phyloP scores from a whole-genome alignment of 805 yeast genomes.

The Suhomyces sp. region DNA sequence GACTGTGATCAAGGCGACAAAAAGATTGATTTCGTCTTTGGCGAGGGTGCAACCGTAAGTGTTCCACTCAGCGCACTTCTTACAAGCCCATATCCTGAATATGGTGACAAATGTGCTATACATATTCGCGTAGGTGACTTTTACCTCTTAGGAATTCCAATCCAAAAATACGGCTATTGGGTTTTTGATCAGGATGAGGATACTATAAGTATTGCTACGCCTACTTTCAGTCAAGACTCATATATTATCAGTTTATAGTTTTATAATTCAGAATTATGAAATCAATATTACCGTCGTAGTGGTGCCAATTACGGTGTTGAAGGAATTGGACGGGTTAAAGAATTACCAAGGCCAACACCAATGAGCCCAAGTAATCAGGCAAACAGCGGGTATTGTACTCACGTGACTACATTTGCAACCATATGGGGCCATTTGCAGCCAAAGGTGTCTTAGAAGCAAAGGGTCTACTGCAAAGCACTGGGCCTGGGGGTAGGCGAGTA shows the following conservation, averaged over 20 bases:
- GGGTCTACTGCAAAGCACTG: neutral
- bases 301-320: too few species aligned
- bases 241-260: too few species aligned
- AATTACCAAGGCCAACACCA: too few species aligned
- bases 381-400: neutral
- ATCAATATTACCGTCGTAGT: too few species aligned
- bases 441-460: neutral
- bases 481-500: constrained; percentile 17
- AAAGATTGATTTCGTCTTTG: constrained; percentile 3
- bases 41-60: neutral
- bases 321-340: too few species aligned
- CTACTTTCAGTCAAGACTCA: neutral
- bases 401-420: neutral
- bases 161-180: neutral
- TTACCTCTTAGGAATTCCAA: neutral
- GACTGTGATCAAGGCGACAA: constrained; percentile 6
- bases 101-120: neutral
- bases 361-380: too few species aligned
- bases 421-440: neutral
- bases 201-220: neutral
- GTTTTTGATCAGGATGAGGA: neutral
- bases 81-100: too few species aligned
- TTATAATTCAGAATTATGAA: too few species aligned
- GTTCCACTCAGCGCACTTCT: constrained; percentile 4
- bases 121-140: neutral